Conservation (phyloP, 2,329 filamentous ascomycete genomes). For the Colletotrichum ledebouriae region DNA sequence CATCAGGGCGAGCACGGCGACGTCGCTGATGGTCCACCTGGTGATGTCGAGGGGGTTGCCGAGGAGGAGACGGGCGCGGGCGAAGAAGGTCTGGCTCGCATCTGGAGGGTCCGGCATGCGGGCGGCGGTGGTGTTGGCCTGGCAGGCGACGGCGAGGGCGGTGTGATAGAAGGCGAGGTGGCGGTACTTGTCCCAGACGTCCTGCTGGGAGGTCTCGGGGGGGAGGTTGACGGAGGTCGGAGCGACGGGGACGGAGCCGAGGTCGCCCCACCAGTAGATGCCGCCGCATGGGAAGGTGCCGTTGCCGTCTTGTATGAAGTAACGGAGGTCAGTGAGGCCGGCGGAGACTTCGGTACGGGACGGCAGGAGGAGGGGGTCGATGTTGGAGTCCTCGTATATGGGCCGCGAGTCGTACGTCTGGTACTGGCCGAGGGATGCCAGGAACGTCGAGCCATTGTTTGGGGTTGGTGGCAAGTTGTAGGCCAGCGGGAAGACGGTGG, state of each 20-base stretch:
- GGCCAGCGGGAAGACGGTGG: slow-evolving; percentile 53
- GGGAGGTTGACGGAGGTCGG: slow-evolving; percentile 44
- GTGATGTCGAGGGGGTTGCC: slow-evolving; percentile 63
- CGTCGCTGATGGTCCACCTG: slow-evolving; percentile 57
- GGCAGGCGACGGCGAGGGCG: slow-evolving; percentile 58
- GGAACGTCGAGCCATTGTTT: slow-evolving; percentile 50
- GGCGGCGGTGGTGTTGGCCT: slow-evolving; percentile 48
- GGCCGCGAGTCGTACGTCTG: slow-evolving; percentile 62
- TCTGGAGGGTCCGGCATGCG: slow-evolving; percentile 48
- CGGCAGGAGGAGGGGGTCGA: slow-evolving; percentile 58
- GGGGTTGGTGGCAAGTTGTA: slow-evolving; percentile 44
- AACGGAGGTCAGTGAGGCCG: slow-evolving; percentile 57
- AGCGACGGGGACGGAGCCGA: slow-evolving; percentile 50
- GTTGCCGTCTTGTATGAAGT: slow-evolving; percentile 61
- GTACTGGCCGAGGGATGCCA: slow-evolving; percentile 59
- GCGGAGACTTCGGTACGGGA: slow-evolving; percentile 51
- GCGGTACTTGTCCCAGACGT: slow-evolving; percentile 48
- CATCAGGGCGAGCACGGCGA: slow-evolving; percentile 61
- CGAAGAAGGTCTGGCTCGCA: slow-evolving; percentile 60
- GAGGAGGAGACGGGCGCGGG: slow-evolving; percentile 57
- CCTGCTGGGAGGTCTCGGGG: slow-evolving; percentile 44
- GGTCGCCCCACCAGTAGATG: slow-evolving; percentile 62
- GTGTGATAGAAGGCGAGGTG: slow-evolving; percentile 61
- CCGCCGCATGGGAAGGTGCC: slow-evolving; percentile 59
- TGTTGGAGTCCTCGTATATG: slow-evolving; percentile 51